Evolutionary conservation across 345 rosid genomes (phyloP), one percentile per base, ranked within the genome.

Genomic region (Sonneratia caseolaris): DNA sequence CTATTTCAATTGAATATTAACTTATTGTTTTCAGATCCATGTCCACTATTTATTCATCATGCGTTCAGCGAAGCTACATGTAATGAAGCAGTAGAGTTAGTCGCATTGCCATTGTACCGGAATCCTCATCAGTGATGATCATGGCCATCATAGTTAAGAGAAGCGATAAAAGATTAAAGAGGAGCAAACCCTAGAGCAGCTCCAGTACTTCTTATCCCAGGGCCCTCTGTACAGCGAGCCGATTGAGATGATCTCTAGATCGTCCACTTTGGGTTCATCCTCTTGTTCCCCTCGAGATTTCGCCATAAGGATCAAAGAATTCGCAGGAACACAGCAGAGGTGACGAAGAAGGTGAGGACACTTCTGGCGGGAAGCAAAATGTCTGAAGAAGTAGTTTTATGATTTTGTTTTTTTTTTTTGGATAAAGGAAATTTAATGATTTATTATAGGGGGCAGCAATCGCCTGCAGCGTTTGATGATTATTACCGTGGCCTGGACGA

Each of bases 191-290:
- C 98, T 88, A 81, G 97, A 90, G 68, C 85, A 86, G 85, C 96
- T 94, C 97, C 97, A 94, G 81, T 85, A 91, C 86, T 91, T 91
- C 89, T 91, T 91, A 49, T 87, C 92, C 93, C 93, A 88, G 11
- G 89, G 71, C 16, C 97, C 97, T 45, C 43, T 76, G 87, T 87
- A 88, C 16, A 85, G 83, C 79, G 87, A 81, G 76, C 97, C 98
- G 68, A 91, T 77, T 43, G 95, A 87, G 66, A 80, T 75, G 76
- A 94, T 86, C 82, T 91, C 96, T 40, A 93, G 85, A 71, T 82
- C 95, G 67, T 86, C 91, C 0, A 82, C 74, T 64, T 65, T 82
- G 70, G 43, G 70, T 68, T 35, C 73, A 19, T 69, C 86, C 64
- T 69, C 77, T 21, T 70, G 77, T 42, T 70, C 79, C 40, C 53